phyloP scores from a whole-genome alignment of 2,329 filamentous ascomycete species.

The Periconia digitata region DNA sequence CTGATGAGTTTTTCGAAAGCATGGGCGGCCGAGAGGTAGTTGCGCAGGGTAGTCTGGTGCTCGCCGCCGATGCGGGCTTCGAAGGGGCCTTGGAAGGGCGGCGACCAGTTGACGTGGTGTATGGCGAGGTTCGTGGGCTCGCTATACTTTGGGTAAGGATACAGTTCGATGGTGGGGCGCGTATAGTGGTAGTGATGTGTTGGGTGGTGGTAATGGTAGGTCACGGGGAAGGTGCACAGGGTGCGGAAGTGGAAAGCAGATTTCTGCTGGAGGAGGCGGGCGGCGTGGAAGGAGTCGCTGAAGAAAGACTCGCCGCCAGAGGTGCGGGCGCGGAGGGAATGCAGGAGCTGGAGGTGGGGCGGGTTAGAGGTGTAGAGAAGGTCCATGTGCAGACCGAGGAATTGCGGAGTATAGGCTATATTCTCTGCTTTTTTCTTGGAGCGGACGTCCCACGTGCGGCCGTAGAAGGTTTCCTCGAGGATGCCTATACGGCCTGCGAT shows the following conservation, averaged over 20 bases:
- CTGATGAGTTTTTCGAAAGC: conserved; percentile 64
- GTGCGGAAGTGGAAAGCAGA: conserved; percentile 35
- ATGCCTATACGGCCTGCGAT: conserved; percentile 75
- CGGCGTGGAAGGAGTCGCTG: conserved; percentile 70
- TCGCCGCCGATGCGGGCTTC: conserved; percentile 38
- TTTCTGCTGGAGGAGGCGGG: conserved; percentile 40
- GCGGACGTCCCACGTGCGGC: conserved; percentile 84
- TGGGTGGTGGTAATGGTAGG: conserved; percentile 69
- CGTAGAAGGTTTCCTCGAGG: conserved; percentile 87
- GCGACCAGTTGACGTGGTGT: conserved; percentile 67
- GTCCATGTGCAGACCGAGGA: conserved; percentile 90
- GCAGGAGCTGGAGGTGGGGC: conserved; percentile 82
- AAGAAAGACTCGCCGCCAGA: conserved; percentile 85
- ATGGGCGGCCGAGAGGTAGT: conserved; percentile 47
- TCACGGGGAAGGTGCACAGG: conserved; percentile 51
- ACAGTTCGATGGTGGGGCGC: conserved; percentile 58
- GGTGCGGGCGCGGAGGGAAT: conserved; percentile 81
- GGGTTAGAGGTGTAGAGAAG: conserved; percentile 80
- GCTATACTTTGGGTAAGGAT: conserved; percentile 23
- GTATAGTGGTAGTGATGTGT: conserved; percentile 61
- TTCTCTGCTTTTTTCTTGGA: conserved; percentile 84
- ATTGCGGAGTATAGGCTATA: conserved; percentile 80
- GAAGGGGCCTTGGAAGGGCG: conserved; percentile 72
- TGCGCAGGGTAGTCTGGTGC: conserved; percentile 26
- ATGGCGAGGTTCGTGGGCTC: conserved; percentile 39